Base-by-base conservation (phyloP, 768 basidiomycete genomes). In the Auriscalpium microsporum region DNA sequence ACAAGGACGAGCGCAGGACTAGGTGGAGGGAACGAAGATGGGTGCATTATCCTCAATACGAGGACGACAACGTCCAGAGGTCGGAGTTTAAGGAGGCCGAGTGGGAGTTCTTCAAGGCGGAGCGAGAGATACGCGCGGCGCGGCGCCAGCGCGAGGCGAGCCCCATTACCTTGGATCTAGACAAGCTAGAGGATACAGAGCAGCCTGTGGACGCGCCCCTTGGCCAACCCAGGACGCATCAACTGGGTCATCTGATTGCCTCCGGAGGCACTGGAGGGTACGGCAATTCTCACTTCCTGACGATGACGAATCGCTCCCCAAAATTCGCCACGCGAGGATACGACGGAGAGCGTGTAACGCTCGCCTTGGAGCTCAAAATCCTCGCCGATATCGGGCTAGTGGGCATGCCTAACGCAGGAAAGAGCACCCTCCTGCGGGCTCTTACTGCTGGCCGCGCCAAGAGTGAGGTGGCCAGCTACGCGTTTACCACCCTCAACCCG, bases 401-500 rank as follows among this genome's bases (percentile, higher is more conserved):
- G 2, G 96, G 96, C 0, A 84, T 96, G 74, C 96, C 96, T 8
- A 99, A 97, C 62, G 92, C 90, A 0, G 95, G 86, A 33, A 90
- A 91, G 73, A 94, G 91, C 69, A 98, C 96, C 0, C 71, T 99
- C 2, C 75, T 98, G 4, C 84, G 90, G 17, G 94, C 93, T 0
- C 72, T 98, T 9, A 96, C 94, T 0, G 90, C 88, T 8, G 86
- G 91, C 3, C 77, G 88, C 28, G 87, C 90, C 10, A 86, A 82
- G 66, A 88, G 82, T 6, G 87, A 89, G 63, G 86, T 97, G 34
- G 94, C 94, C 0, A 79, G 83, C 10, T 96, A 96, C 67, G 87
- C 91, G 1, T 98, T 98, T 70, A 97, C 96, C 17, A 98, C 95
- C 1, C 74, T 97, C 38, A 96, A 96, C 60, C 96, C 95, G 1